Percentiles rank a stretch among this genome's conserved stretches.
Conservation (phyloP, 345 rosid species). For the Populus ilicifolia region DNA sequence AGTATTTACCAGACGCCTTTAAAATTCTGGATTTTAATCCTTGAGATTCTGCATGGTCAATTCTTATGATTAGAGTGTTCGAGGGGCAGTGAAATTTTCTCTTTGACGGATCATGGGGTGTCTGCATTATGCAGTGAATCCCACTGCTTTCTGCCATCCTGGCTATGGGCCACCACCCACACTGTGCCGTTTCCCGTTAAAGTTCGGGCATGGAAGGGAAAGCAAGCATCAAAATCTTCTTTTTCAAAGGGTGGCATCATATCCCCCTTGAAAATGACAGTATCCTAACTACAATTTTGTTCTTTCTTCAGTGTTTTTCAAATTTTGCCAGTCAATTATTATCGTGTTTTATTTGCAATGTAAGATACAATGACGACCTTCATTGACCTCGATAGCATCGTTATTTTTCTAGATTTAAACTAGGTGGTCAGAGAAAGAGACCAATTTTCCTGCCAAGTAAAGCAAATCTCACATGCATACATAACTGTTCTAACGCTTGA, state of each 20-base stretch:
- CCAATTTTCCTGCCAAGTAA: no score
- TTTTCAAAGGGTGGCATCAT: neutral
- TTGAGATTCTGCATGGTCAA: neutral
- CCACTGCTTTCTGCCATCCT: no score
- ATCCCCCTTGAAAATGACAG: slow-evolving; percentile 20
- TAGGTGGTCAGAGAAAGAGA: no score
- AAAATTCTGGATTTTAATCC: neutral
- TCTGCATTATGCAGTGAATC: neutral
- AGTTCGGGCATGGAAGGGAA: neutral
- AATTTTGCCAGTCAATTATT: neutral
- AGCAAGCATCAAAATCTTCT: neutral
- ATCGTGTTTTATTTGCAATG: neutral
- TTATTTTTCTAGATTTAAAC: no score
- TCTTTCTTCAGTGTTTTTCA: neutral
- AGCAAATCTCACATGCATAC: no score
- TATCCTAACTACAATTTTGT: slow-evolving; percentile 1
- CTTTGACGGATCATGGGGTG: neutral
- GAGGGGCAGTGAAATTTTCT: neutral
- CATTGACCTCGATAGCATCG: neutral
- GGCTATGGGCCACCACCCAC: neutral
- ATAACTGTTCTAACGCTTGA: no score
- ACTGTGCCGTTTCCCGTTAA: neutral
- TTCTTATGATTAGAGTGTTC: neutral
- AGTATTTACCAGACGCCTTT: neutral
- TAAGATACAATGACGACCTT: neutral